phyloP scores from a whole-genome alignment of 768 basidiomycete genomes.

The Calocera viscosa region DNA sequence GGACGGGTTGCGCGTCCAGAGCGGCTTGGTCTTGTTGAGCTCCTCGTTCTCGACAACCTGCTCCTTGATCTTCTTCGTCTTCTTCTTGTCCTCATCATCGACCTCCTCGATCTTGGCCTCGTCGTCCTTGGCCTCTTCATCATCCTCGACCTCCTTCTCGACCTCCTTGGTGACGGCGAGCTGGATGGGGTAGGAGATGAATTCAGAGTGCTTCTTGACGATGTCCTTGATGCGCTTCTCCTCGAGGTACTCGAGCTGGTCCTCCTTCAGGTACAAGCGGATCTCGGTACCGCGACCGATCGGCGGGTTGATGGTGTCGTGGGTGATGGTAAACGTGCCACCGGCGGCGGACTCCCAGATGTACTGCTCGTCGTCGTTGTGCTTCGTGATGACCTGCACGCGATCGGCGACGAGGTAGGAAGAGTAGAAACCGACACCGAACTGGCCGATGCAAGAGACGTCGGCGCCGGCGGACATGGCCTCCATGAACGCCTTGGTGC shows the following conservation, averaged over 20 bases:
- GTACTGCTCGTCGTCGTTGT: slow-evolving; percentile 99
- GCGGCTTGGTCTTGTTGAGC: slow-evolving; percentile 99
- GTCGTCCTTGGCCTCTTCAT: slow-evolving; percentile 49
- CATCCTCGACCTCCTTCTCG: slow-evolving; percentile 76
- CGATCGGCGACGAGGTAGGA: slow-evolving; percentile 98
- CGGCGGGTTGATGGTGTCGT: slow-evolving; percentile 75
- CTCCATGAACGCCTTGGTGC: slow-evolving; percentile 99
- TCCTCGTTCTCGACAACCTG: slow-evolving; percentile 81
- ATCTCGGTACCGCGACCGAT: slow-evolving; percentile 91
- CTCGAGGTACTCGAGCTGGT: slow-evolving; percentile 97
- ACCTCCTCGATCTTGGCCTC: slow-evolving; percentile 73
- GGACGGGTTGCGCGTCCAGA: slow-evolving; percentile 96
- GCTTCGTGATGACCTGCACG: slow-evolving; percentile 97
- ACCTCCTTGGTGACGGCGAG: slow-evolving; percentile 98
- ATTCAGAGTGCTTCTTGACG: slow-evolving; percentile 99
- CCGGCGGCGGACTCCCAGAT: slow-evolving; percentile 99
- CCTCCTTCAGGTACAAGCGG: slow-evolving; percentile 90
- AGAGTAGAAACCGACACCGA: slow-evolving; percentile 99
- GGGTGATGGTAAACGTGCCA: slow-evolving; percentile 98
- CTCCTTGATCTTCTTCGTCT: slow-evolving; percentile 91
- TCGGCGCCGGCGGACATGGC: slow-evolving; percentile 47
- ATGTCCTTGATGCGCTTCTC: slow-evolving; percentile 99
- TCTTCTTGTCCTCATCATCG: slow-evolving; percentile 75
- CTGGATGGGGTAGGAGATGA: slow-evolving; percentile 99
- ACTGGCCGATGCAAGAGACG: slow-evolving; percentile 86